Conservation (phyloP, 73 alveolate genomes). For the Diophrys appendiculata region DNA sequence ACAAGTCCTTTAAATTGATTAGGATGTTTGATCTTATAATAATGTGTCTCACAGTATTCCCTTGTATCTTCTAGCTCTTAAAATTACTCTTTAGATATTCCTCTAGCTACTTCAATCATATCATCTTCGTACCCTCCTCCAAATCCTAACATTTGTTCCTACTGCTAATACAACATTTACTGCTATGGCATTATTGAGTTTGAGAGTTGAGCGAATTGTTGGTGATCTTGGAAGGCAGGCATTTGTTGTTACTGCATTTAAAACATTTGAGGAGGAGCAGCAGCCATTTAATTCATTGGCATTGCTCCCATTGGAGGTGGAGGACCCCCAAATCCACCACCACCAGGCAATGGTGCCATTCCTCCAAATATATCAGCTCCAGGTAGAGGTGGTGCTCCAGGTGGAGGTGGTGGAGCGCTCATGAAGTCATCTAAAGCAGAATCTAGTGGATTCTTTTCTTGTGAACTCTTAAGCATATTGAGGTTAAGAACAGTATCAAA, state of each 20-base stretch:
- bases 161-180: not conserved
- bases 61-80: conserved; percentile 77
- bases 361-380: not conserved
- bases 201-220: no score
- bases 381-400: conserved; percentile 1
- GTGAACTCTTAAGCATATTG: conserved; percentile 25
- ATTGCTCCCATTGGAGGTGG: not conserved
- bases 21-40: conserved; percentile 42
- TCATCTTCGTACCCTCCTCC: no score
- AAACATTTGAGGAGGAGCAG: not conserved
- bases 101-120: no score
- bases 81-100: conserved; percentile 4
- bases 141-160: not conserved
- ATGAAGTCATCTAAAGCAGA: not conserved
- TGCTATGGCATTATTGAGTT: not conserved
- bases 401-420: not conserved
- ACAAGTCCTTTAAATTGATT: conserved; percentile 10
- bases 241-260: not conserved
- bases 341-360: not conserved
- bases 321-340: not conserved
- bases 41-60: conserved; percentile 91
- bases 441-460: not conserved
- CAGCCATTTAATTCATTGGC: not conserved
- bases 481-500: conserved; percentile 69
- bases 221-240: no score